Conservation (phyloP, 2,329 filamentous ascomycete species). For the Lecanicillium sp. region DNA sequence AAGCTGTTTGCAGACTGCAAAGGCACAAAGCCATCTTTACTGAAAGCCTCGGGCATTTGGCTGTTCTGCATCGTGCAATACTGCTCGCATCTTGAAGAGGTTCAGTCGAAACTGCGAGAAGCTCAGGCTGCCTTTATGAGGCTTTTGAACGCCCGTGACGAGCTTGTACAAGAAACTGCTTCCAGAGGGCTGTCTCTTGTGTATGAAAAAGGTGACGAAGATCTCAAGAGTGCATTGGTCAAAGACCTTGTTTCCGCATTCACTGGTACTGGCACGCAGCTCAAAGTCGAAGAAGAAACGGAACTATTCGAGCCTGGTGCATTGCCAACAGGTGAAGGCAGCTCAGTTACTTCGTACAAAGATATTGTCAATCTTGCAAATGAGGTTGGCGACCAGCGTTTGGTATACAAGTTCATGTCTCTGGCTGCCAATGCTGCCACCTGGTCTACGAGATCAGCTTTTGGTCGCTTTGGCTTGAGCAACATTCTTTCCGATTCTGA, state of each 20-base stretch:
- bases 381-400: slow-evolving; percentile 87
- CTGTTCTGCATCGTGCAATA: slow-evolving; percentile 85
- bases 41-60: slow-evolving; percentile 94
- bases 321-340: slow-evolving; percentile 81
- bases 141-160: slow-evolving; percentile 79
- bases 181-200: slow-evolving; percentile 86
- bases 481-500: slow-evolving; percentile 83
- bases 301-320: slow-evolving; percentile 90
- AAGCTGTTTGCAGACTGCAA: slow-evolving; percentile 72
- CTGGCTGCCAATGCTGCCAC: slow-evolving; percentile 91
- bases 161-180: slow-evolving; percentile 91
- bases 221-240: slow-evolving; percentile 73
- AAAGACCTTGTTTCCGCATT: slow-evolving; percentile 84
- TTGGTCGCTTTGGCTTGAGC: slow-evolving; percentile 87
- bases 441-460: slow-evolving; percentile 94
- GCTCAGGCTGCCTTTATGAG: slow-evolving; percentile 84
- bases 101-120: slow-evolving; percentile 66
- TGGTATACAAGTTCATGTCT: slow-evolving; percentile 99
- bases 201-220: slow-evolving; percentile 82
- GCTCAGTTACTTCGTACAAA: slow-evolving; percentile 89
- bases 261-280: slow-evolving; percentile 63
- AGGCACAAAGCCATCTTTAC: slow-evolving; percentile 77
- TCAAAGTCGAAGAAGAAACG: slow-evolving; percentile 84
- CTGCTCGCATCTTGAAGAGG: slow-evolving; percentile 67
- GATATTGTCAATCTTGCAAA: slow-evolving; percentile 94